phyloP scores from a whole-genome alignment of 2,329 filamentous ascomycete genomes.

The Phoma sp. region DNA sequence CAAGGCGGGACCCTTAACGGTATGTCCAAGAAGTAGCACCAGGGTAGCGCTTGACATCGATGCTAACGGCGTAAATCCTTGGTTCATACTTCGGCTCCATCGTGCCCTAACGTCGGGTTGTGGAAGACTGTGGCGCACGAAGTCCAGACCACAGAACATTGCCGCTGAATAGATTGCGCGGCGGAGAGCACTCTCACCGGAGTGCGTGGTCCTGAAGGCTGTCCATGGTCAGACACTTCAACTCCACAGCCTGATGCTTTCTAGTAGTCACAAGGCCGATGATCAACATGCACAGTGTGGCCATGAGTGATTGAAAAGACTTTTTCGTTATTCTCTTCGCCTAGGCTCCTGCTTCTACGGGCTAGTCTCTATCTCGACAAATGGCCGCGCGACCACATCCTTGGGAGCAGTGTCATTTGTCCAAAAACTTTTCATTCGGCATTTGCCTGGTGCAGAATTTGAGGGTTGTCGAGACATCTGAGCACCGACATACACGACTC shows the following conservation, averaged over 20 bases:
- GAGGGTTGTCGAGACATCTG: not conserved
- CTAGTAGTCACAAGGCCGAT: not conserved
- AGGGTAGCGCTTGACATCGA: not conserved
- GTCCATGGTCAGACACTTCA: not conserved
- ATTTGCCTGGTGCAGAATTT: not conserved
- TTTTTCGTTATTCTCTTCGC: not conserved
- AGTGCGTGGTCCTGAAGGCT: too few species aligned
- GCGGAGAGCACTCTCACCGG: not conserved
- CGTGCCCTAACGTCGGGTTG: not conserved
- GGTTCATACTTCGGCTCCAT: not conserved
- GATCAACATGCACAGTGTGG: not conserved
- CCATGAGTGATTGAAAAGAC: not conserved
- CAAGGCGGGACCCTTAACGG: not conserved
- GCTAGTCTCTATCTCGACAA: not conserved
- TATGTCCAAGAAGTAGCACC: not conserved
- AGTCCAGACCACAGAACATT: slow-evolving; percentile 7
- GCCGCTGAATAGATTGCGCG: not conserved
- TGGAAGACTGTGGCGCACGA: not conserved
- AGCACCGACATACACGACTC: not conserved
- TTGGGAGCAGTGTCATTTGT: not conserved
- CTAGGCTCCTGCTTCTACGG: not conserved
- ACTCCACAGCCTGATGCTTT: not conserved
- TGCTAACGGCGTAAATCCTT: not conserved
- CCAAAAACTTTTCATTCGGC: not conserved
- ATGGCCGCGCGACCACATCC: not conserved